Evolutionary conservation across 1,284 basidiomycete genomes (phyloP).

Genomic region (Apiotrichum brassicae): DNA sequence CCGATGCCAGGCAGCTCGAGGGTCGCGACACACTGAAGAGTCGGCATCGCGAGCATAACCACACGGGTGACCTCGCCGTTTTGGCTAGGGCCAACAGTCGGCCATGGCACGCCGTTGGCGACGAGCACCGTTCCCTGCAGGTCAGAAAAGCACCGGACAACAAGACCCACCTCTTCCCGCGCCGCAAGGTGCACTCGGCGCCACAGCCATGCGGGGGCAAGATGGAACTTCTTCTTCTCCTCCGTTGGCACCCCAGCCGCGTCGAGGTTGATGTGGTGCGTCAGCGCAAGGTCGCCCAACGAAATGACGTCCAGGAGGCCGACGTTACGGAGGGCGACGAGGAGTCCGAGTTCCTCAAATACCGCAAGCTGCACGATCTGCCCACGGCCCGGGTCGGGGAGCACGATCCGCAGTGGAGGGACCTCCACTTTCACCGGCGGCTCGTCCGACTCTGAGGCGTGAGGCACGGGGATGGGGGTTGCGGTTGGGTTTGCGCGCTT

Average conservation of each 20-base stretch:
- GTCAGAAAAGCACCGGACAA: neutral
- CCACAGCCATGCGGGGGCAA: conserved; percentile 37
- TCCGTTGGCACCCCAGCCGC: neutral
- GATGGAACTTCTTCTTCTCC: conserved; percentile 2
- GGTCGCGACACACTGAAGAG: conserved; percentile 19
- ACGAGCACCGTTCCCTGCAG: conserved; percentile 22
- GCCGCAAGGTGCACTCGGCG: conserved; percentile 24
- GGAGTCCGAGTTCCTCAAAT: conserved; percentile 23
- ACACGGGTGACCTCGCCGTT: conserved; percentile 41
- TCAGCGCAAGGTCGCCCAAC: conserved; percentile 18
- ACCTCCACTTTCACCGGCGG: no score
- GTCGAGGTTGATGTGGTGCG: conserved; percentile 10
- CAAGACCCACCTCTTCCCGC: conserved; percentile 20
- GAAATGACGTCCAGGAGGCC: conserved; percentile 37
- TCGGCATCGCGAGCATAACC: conserved; percentile 20
- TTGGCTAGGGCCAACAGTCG: conserved; percentile 31
- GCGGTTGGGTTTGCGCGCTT: conserved; percentile 11
- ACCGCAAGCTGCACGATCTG: conserved; percentile 32
- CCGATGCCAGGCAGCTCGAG: conserved; percentile 41
- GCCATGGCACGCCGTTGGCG: conserved; percentile 36
- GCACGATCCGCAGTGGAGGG: conserved; percentile 29
- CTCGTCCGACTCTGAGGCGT: neutral
- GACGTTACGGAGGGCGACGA: conserved; percentile 34
- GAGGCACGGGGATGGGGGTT: neutral
- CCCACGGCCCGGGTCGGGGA: conserved; percentile 24